Percentiles rank a stretch among this genome's conserved stretches.
Evolutionary conservation across 139 green algal genomes (phyloP).

Genomic region (Picochlorum sp.): DNA sequence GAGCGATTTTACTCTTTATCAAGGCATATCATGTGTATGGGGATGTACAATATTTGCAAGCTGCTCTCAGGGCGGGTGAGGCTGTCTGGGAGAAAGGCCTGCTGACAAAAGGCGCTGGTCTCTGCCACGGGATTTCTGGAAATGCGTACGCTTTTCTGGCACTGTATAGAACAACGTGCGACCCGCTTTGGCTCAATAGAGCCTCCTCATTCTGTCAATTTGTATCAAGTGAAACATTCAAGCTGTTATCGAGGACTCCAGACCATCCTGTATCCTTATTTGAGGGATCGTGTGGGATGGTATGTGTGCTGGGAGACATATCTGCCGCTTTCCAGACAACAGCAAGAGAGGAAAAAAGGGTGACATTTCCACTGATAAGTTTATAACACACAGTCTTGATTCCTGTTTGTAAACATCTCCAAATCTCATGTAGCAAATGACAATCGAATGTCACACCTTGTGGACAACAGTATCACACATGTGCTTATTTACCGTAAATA

Average conservation of each 20-base stretch:
- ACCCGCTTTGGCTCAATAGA: slow-evolving; percentile 24
- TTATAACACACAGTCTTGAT: no score
- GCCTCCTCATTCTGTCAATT: slow-evolving; percentile 37
- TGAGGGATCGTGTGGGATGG: slow-evolving; percentile 35
- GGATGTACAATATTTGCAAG: slow-evolving; percentile 3
- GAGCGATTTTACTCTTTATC: slow-evolving; percentile 27
- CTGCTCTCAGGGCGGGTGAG: slow-evolving; percentile 27
- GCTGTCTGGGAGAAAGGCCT: slow-evolving; percentile 47
- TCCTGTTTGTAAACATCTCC: no score
- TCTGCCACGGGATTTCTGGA: slow-evolving; percentile 52
- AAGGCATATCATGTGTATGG: slow-evolving; percentile 15
- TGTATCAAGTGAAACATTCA: slow-evolving; percentile 21
- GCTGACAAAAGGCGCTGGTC: slow-evolving; percentile 35
- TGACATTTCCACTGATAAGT: no score
- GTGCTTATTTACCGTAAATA: no score
- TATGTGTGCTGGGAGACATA: slow-evolving; percentile 43
- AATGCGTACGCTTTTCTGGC: slow-evolving; percentile 48
- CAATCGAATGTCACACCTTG: no score
- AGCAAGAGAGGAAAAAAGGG: no score
- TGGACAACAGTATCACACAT: no score
- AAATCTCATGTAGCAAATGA: no score
- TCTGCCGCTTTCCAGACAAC: no score
- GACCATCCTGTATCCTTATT: slow-evolving; percentile 44
- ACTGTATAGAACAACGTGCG: slow-evolving; percentile 24
- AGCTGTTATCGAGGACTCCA: slow-evolving; percentile 13